Evolutionary conservation across 371 early-diverging fungal species (phyloP).

Genomic region (Gilbertella persicaria): DNA sequence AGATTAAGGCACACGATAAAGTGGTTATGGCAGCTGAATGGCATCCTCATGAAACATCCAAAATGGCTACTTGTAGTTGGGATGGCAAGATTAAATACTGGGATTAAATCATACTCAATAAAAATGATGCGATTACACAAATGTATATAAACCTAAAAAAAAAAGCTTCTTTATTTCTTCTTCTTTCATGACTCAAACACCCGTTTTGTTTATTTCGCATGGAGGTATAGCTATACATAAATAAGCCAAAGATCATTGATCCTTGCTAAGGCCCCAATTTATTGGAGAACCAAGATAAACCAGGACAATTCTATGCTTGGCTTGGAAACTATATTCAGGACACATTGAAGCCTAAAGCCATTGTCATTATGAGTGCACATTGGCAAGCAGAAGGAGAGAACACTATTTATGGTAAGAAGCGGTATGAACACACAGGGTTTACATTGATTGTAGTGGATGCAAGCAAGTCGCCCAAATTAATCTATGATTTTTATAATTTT

Average conservation of each 20-base stretch:
- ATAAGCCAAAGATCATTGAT: no score
- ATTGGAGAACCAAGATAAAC: slow-evolving; percentile 48
- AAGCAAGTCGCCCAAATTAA: slow-evolving; percentile 48
- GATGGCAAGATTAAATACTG: slow-evolving; percentile 95
- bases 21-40: slow-evolving; percentile 90
- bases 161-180: no score
- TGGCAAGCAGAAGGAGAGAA: slow-evolving; percentile 52
- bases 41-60: slow-evolving; percentile 95
- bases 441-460: slow-evolving; percentile 37
- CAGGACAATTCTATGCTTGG: slow-evolving; percentile 46
- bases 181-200: no score
- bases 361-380: slow-evolving; percentile 60
- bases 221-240: no score
- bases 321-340: slow-evolving; percentile 52
- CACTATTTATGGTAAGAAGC: slow-evolving; percentile 37
- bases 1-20: slow-evolving; percentile 88
- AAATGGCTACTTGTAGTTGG: slow-evolving; percentile 95
- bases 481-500: slow-evolving; percentile 68
- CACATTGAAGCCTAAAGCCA: slow-evolving; percentile 52
- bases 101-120: slow-evolving; percentile 71
- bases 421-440: background rate
- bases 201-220: no score
- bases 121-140: no score
- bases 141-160: no score
- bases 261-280: slow-evolving; percentile 61